These are phyloP conservation scores for Coemansia sp. DNA, from an alignment of 192 early-diverging fungal species.

Conservation along the genomic window DNA sequence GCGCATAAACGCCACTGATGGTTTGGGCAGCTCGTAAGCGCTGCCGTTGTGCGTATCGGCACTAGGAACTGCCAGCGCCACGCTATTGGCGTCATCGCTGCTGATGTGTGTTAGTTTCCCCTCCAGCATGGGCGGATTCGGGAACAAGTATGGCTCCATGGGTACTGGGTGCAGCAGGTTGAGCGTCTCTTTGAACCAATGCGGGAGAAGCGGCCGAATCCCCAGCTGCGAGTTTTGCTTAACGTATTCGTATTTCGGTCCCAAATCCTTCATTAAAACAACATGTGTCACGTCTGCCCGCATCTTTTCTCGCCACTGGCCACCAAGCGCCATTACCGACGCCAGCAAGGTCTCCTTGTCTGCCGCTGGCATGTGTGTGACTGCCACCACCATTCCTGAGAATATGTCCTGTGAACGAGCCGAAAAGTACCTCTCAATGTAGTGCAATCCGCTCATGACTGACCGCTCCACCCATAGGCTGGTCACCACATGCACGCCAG, in stretches of 20 bases:
- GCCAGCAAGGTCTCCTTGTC: constrained; percentile 47
- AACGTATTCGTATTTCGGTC: constrained; percentile 50
- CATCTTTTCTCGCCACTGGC: constrained; percentile 50
- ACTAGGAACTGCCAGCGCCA: constrained; percentile 13
- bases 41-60: constrained; percentile 22
- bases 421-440: constrained; percentile 45
- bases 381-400: constrained; percentile 47
- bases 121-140: constrained; percentile 45
- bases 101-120: constrained; percentile 1
- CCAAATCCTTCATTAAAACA: constrained; percentile 30
- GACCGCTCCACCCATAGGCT: constrained; percentile 45
- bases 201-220: constrained; percentile 65
- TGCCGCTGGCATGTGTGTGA: constrained; percentile 33
- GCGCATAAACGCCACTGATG: constrained; percentile 18
- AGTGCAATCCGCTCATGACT: constrained; percentile 23
- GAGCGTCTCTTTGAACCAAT: constrained; percentile 71
- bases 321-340: constrained; percentile 49
- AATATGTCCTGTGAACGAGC: constrained; percentile 32
- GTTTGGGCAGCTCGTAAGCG: constrained; percentile 42
- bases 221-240: constrained; percentile 48
- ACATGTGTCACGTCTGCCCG: constrained; percentile 46
- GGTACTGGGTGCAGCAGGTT: constrained; percentile 54
- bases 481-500: constrained; percentile 41
- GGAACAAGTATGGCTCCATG: constrained; percentile 55
- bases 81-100: not conserved